Conservation (phyloP, 768 basidiomycete species). For the Serendipita sp. region DNA sequence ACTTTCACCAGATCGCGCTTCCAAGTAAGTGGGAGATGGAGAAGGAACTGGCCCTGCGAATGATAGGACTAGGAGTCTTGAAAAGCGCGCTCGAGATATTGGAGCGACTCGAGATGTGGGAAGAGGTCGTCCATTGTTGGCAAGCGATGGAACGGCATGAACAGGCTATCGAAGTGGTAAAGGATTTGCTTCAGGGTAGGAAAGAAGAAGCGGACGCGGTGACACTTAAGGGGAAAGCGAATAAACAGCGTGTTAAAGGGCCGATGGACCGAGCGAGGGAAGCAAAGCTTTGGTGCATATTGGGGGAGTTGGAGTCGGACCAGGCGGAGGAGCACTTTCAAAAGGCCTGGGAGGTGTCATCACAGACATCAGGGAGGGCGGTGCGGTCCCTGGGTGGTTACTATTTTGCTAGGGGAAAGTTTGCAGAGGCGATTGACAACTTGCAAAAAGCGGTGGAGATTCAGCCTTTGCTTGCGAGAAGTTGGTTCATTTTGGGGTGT, state of each 20-base stretch:
- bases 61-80: conserved; percentile 71
- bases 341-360: conserved; percentile 71
- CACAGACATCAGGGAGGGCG: conserved; percentile 68
- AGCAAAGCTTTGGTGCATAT: conserved; percentile 87
- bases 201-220: conserved; percentile 74
- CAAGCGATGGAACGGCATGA: conserved; percentile 65
- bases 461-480: conserved; percentile 71
- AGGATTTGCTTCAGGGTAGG: conserved; percentile 67
- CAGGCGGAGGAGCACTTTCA: conserved; percentile 62
- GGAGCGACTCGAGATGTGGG: conserved; percentile 95
- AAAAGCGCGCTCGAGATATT: conserved; percentile 89
- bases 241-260: conserved; percentile 26
- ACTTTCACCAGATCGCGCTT: conserved; percentile 65
- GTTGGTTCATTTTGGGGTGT: conserved; percentile 97
- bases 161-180: conserved; percentile 64
- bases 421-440: conserved; percentile 42
- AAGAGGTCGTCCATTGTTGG: conserved; percentile 85
- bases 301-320: conserved; percentile 79
- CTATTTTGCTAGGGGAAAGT: conserved; percentile 56
- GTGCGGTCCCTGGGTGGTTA: conserved; percentile 84
- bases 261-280: conserved; percentile 51
- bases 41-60: conserved; percentile 71
- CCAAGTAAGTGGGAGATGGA: conserved; percentile 93
- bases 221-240: conserved; percentile 39
- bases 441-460: conserved; percentile 66